Evolutionary conservation across 495 filamentous ascomycete species (phyloP), one percentile per base, ranked within the genome.

Genomic region (Penicillium ucsense): DNA sequence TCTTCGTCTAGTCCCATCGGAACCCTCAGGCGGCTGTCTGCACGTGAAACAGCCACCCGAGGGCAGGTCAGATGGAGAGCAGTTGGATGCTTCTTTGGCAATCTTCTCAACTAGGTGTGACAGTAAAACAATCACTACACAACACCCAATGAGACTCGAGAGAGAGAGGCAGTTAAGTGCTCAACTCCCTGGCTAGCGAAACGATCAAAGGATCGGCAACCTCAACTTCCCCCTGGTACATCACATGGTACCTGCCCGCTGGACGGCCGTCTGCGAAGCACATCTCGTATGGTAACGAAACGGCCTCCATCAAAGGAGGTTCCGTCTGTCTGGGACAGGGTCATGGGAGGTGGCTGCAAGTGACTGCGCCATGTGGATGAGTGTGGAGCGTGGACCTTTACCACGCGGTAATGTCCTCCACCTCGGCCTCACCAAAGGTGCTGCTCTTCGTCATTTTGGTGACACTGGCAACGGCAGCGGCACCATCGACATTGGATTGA

Each of bases 321-420:
- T 35, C 34, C 10, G 48, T 52, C 51, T 44, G 47, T 45, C 59
- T 47, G 47, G 33, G 45, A 53, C 45, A 46, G 54, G 56, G 50
- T 50, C 54, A 59, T 56, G 55, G 50, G 52, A 20, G 46, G 51
- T 61, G 64, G 64, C 67, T 63, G 66, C 67, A 47, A 51, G 47
- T 27, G 4, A 52, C 59, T 61, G 59, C 56, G 59, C 55, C 56
- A 35, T 28, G 43, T 41, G 43, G 29, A 40, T 7, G 43, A 43
- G 29, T 39, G 4, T 36, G 31, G 33, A 36, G 30, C 3, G 11
- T 35, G 11, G 30, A 41, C 46, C 27, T 59, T 61, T 83, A 97
- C 91, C 91, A 97, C 35, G 88, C 89, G 44, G 89, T 95, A 53
- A 98, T 95, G 65, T 98, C 92, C 49, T 89, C 91, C 37, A 96